Evolutionary conservation across 2,329 filamentous ascomycete genomes (phyloP), one percentile per base, ranked within the genome.

Genomic region (Incumbomyces lentus): DNA sequence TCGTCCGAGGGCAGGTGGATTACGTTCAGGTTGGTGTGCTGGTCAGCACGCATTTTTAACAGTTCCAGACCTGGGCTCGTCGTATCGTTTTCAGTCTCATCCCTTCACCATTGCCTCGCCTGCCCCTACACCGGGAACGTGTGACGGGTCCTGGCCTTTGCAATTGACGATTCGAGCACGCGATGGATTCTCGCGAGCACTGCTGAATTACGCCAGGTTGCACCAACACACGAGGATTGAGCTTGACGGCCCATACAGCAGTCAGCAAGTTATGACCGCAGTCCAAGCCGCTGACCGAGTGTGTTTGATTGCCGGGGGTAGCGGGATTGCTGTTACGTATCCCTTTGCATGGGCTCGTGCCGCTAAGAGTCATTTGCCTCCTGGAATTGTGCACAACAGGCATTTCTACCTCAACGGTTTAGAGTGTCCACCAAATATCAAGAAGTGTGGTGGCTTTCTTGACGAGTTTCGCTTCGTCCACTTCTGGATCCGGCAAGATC

Each of bases 171-270:
- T 83, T 50, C 73, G 79, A 50, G 72, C 74, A 3, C 73, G 78
- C 52, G 61, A 70, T 37, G 78, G 80, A 11, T 83, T 83, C 62
- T 78, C 79, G 0, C 62, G 63, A 2, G 69, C 71, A 42, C 68
- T 83, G 7, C 66, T 82, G 1, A 56, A 63, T 29, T 65, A 78
- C 54, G 76, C 77, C 1, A 64, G 62, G 7, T 54, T 60, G 0
- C 66, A 74, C 48, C 54, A 64, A 5, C 64, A 66, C 2, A 64
- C 73, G 0, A 53, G 57, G 1, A 65, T 81, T 18, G 68, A 73
- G 6, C 60, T 83, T n/a, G 78, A 84, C 52, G 79, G 80, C 0
- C 79, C 79, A 0, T 82, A 84, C 54, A 79, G 79, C 33, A 79
- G 74, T 8, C 64, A 67, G 0, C 72, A 76, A 52, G 74, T 78